Base-by-base conservation (phyloP, 257 asterid genomes). In the Nemophila menziesii region DNA sequence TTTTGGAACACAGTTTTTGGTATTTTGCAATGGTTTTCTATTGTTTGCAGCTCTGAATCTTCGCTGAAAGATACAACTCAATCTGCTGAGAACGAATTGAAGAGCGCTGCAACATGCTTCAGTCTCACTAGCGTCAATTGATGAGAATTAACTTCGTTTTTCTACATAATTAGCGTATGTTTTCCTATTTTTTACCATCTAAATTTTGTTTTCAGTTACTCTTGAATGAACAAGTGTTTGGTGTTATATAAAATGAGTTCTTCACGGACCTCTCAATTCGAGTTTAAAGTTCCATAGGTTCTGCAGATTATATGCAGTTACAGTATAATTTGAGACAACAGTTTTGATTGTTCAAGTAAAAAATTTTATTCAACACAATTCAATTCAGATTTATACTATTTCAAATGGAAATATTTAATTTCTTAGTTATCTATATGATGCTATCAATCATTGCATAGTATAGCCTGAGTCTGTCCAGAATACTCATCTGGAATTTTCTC, bases 51-150 rank as follows among this genome's bases (percentile, higher is more conserved):
- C 56, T 62, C 89, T 45, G 96, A 81, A 56, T 81, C 92, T 24
- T 51, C 96, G 33, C 11, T 71, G 51, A 78, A 75, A 46, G 92
- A 75, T 48, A 52, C 76, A 1, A 71, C 79, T 50, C 85, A 78
- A 20, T 53, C 73, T n/a, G 60, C 72, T 22, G 92, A 71, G 58
- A 73, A 80, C 58, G 93, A 85, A 50, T 53, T 85, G 18, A 85
- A 75, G 83, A 80, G 66, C 46, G 93, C 89, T 33, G 96, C 89
- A 29, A 80, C 93, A 46, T 71, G 79, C 54, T 81, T 81, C 69
- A 81, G 80, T 70, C 89, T 85, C 47, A 81, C 93, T 49, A 80
- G 92, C 53, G 70, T 75, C 63, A 78, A 71, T 43, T 71, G 61
- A 65, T 48, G 22, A 58, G 44, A n/a, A 38, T 33, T 22, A 49